These are phyloP conservation scores for Cercospora sesami DNA, from an alignment of 2,329 filamentous ascomycete species.

Conservation along the genomic window DNA sequence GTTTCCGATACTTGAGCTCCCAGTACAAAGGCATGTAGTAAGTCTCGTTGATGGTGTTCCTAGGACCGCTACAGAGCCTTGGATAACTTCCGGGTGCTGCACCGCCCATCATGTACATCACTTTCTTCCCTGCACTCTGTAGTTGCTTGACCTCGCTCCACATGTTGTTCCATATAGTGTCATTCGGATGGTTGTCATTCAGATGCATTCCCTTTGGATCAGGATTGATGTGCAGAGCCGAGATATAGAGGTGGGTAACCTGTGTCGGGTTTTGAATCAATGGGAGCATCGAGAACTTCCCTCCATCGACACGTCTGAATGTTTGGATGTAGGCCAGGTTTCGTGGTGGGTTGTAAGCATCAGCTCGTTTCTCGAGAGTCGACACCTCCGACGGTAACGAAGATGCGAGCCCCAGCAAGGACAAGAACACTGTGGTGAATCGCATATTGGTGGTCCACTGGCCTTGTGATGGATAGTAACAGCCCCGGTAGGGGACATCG, in stretches of 20 bases:
- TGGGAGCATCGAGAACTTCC: constrained; percentile 33
- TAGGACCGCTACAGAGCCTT: constrained; percentile 28
- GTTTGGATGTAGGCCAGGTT: constrained; percentile 35
- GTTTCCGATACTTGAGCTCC: constrained; percentile 28
- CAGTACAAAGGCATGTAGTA: constrained; percentile 33
- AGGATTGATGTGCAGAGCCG: constrained; percentile 35
- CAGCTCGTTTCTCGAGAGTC: constrained; percentile 14
- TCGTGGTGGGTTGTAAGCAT: constrained; percentile 24
- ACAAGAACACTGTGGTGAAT: background rate
- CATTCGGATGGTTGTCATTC: constrained; percentile 34
- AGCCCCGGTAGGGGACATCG: background rate
- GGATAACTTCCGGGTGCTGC: constrained; percentile 32
- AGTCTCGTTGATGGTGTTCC: constrained; percentile 23
- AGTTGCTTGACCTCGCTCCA: constrained; percentile 32
- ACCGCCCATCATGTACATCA: constrained; percentile 35
- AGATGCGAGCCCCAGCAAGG: constrained; percentile 11
- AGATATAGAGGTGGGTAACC: constrained; percentile 35
- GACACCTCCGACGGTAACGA: constrained; percentile 6
- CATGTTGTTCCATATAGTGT: constrained; percentile 27
- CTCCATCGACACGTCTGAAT: constrained; percentile 28
- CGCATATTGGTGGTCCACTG: background rate
- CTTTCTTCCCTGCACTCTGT: constrained; percentile 33
- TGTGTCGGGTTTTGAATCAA: constrained; percentile 31
- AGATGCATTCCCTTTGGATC: constrained; percentile 31
- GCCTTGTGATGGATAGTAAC: background rate